Base-by-base conservation (phyloP, 2,329 filamentous ascomycete genomes). In the Penicillium sp. region DNA sequence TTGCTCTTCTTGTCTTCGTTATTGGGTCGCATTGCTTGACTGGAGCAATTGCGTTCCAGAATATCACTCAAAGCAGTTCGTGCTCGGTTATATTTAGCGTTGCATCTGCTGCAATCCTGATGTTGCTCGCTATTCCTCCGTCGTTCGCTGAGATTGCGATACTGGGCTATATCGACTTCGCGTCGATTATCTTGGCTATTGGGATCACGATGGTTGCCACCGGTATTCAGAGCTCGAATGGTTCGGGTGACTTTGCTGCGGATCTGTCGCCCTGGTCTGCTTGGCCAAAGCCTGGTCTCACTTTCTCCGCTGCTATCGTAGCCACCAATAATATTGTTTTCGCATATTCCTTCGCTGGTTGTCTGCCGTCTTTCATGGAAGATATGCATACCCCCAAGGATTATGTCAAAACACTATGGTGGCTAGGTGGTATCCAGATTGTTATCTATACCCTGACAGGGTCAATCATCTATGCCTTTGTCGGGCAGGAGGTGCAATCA, bases 131-230 rank as follows among this genome's bases (percentile, higher is more conserved):
- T 16, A 60, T 69, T 18, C 67, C 67, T 9, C 67, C 68, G 2
- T 64, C 64, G 9, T 70, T 70, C 54, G 59, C 68, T 2, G 68
- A 71, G 46, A 63, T 69, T 34, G 68, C 68, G 6, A 68, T 70
- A 21, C 54, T 71, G 3, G 68, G 68, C 23, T 71, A 70, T 47
- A 60, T 71, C 32, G 68, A 71, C 42, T 70, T 71, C 44, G 64
- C 55, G n/a, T 69, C 67, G 9, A 70, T 71, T 31, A 47, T 69
- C 15, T 29, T 62, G 9, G 68, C 68, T 6, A 70, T 71, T 37
- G 60, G 66, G 0, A 60, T 70, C 34, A 68, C 65, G 13, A 67
- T 71, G 52, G 62, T 71, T 49, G 67, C 61, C 1, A 67, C 68
- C 3, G 66, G 67, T 9, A 57, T 70, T 18, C 58, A 65, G 34